Evolutionary conservation across 768 basidiomycete genomes (phyloP), one percentile per base, ranked within the genome.

Genomic region (Rhizopogon vesiculosus): DNA sequence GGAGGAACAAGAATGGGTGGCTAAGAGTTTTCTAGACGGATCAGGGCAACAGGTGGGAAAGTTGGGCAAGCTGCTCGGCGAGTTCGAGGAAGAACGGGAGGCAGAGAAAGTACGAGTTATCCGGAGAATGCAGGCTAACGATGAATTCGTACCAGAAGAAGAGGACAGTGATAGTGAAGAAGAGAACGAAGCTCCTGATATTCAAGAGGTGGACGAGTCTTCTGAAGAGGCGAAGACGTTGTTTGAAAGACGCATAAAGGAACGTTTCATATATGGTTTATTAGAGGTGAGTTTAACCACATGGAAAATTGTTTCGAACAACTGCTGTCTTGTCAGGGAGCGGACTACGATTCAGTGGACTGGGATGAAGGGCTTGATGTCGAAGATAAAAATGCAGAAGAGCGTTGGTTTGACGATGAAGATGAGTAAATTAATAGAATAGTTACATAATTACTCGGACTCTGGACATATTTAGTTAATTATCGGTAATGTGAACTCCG

Each of bases 61-160:
- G 59, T 69, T 91, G 16, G 90, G 83, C 2, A 66, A 65, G 5
- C 71, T 93, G 8, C 70, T 93, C 8, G 83, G 80, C 3, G 82
- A 76, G 6, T 91, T 89, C 62, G 90, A 91, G 62, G 90, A 89
- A 61, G 90, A 90, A 65, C 77, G 91, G 56, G 85, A 84, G 66
- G 83, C 80, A 0, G 85, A 90, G 63, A 76, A 84, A 25, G 69
- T 81, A 18, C 74, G 85, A 53, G 63, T 59, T 16, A 57, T 80
- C 18, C 75, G 83, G 56, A 74, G 78, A 41, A 71, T 73, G 42
- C 67, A 73, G 49, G 65, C 60, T 28, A 67, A 71, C 40, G 73
- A 78, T 12, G 78, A 76, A 5, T 80, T 84, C 57, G 69, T 86
- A 5, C 83, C 86, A 12, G 87, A 88, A 62, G 89, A 90, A 66